Percentiles rank a stretch among this genome's conserved stretches.
Evolutionary conservation across 441 rosid species (phyloP).

Genomic region (Daphne laureola): DNA sequence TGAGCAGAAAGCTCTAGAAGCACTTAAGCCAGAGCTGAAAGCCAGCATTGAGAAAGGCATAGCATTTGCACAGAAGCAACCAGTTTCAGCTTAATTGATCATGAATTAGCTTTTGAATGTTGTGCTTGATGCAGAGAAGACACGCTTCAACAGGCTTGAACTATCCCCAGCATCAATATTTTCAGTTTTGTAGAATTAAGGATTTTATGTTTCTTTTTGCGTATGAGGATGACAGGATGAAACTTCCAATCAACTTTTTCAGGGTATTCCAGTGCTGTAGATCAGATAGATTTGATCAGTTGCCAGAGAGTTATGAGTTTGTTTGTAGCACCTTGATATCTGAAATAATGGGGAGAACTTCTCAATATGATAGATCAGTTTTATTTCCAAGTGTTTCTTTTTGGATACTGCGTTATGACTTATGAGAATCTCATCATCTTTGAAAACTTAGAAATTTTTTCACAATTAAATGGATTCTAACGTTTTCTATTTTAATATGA

Average conservation of each 20-base stretch:
- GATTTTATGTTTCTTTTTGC: conserved; percentile 1
- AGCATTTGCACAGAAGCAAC: conserved; percentile 62
- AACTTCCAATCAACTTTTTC: not conserved
- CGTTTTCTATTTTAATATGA: too few relatives aligned
- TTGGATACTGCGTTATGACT: not conserved
- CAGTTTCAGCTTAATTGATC: conserved; percentile 36
- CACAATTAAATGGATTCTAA: too few relatives aligned
- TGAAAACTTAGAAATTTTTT: too few relatives aligned
- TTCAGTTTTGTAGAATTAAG: conserved; percentile 26
- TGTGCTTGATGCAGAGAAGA: conserved; percentile 5
- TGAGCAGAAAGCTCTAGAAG: conserved; percentile 79
- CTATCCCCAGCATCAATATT: conserved; percentile 19
- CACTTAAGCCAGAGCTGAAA: conserved; percentile 71
- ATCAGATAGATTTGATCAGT: conserved; percentile 11
- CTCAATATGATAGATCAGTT: not conserved
- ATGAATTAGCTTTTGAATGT: conserved; percentile 1
- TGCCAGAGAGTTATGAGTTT: conserved; percentile 16
- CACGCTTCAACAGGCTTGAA: conserved; percentile 10
- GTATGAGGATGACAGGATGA: conserved; percentile 5
- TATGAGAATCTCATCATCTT: too few relatives aligned
- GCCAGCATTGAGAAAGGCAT: conserved; percentile 89
- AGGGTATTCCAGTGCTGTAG: conserved; percentile 21
- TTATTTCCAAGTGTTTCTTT: not conserved
- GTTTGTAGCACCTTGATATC: conserved; percentile 16
- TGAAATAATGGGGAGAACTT: conserved; percentile 22